Base-by-base conservation (phyloP, 2,329 filamentous ascomycete species). In the Penicillium sp. region DNA sequence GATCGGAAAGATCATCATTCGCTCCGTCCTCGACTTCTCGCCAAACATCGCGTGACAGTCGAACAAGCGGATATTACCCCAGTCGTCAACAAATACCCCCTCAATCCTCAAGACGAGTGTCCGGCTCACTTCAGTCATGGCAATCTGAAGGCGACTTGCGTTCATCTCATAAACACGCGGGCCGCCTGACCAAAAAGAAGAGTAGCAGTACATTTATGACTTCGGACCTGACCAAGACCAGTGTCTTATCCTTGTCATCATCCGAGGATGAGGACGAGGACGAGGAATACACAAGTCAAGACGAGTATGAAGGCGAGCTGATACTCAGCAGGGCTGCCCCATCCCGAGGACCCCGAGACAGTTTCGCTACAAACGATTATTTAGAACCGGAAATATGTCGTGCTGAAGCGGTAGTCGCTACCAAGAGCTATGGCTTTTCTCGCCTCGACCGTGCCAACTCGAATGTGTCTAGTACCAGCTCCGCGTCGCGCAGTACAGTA, bases 221-320 rank as follows among this genome's bases (percentile, higher is more conserved):
- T 30, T 66, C 65, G 12, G 74, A 80, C 59, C 66, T 80, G 23
- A 72, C 73, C 45, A 69, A 72, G 14, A 73, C 73, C 7, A 80
- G 77, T 59, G 68, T 79, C 11, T 72, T 80, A 9, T 76, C 72
- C 51, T 71, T 80, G 45, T 79, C 77, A 3, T 79, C 77, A n/a
- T 79, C 77, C 0, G 77, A 79, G 55, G 74, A 77, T 48, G 76
- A 71, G 21, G 74, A 77, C 52, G 76, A 71, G 21, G 74, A 74
- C 2, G 70, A 71, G 21, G 66, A 70, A 8, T 60, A 64, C 12
- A 58, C 61, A 26, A 54, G 59, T 23, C 52, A 59, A 23, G 56
- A 46, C n/a, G 48, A 33, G 9, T 26, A 56, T n/a, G 49, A 43
- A 52, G 52, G 52, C 12, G 35, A 47, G 18, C 40, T 33, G 9